These are phyloP conservation scores for Cladophialophora psammophila DNA, from an alignment of 2,329 filamentous ascomycete species.

Conservation along the genomic window DNA sequence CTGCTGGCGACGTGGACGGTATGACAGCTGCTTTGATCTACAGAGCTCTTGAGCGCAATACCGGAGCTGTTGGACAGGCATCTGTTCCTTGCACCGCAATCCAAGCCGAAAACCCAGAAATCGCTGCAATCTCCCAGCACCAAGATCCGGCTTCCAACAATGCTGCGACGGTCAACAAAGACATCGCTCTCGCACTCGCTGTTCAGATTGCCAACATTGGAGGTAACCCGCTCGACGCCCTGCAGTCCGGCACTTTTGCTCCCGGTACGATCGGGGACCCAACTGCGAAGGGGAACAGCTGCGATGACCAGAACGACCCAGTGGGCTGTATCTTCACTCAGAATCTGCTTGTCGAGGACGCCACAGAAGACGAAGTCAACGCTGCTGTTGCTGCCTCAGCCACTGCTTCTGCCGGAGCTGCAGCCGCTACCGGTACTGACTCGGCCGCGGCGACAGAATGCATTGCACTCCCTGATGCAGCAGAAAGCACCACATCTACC, in stretches of 20 bases:
- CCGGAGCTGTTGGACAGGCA: constrained; percentile 62
- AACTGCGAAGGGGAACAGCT: constrained; percentile 62
- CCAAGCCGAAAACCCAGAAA: constrained; percentile 68
- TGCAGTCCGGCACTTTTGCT: constrained; percentile 68
- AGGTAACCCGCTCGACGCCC: constrained; percentile 67
- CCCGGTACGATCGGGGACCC: constrained; percentile 63
- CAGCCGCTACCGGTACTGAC: constrained; percentile 29
- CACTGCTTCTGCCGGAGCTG: constrained; percentile 26
- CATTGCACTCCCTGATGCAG: constrained; percentile 7
- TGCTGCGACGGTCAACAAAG: constrained; percentile 66
- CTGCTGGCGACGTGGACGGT: constrained; percentile 58
- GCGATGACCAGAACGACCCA: constrained; percentile 57
- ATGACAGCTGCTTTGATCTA: constrained; percentile 64
- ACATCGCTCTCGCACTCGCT: constrained; percentile 66
- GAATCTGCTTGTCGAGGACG: constrained; percentile 62
- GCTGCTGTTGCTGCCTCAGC: constrained; percentile 54
- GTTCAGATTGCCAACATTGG: constrained; percentile 67
- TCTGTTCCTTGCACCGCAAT: constrained; percentile 65
- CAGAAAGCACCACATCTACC: constrained; percentile 10
- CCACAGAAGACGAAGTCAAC: constrained; percentile 60
- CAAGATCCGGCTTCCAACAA: constrained; percentile 70
- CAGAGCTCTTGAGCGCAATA: constrained; percentile 67
- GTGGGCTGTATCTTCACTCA: constrained; percentile 64
- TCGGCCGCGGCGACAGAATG: constrained; percentile 21
- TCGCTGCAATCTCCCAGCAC: constrained; percentile 69